phyloP scores from a whole-genome alignment of 2,329 filamentous ascomycete species.

The Penicillium sp. region DNA sequence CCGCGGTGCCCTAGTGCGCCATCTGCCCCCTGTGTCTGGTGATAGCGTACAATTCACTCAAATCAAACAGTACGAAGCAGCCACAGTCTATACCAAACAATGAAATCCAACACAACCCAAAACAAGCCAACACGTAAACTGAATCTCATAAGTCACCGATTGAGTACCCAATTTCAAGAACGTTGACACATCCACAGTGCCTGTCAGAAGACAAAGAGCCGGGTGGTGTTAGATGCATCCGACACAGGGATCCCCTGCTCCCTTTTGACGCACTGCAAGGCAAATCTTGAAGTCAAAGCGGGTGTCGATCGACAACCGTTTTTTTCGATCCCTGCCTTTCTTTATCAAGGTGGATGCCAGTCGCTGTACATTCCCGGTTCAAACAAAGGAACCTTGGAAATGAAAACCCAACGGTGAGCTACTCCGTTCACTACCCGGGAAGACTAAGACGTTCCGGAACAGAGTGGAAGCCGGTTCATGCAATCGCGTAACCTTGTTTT shows the following conservation, averaged over 20 bases:
- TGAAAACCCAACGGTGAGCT: not conserved
- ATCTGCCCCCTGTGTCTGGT: conserved; percentile 3
- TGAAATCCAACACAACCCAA: not conserved
- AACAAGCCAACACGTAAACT: not conserved
- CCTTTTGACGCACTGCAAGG: conserved; percentile 12
- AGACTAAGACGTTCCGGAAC: conserved; percentile 12
- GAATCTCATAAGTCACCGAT: too few species aligned
- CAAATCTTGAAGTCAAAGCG: conserved; percentile 7
- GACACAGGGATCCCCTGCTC: conserved; percentile 1
- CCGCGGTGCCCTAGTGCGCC: conserved; percentile 22
- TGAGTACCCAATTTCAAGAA: conserved; percentile 3
- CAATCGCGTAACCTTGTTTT: conserved; percentile 26
- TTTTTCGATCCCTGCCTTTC: not conserved
- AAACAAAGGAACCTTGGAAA: not conserved
- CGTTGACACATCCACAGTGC: conserved; percentile 3
- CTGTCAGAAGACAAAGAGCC: conserved; percentile 8
- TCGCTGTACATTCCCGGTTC: not conserved
- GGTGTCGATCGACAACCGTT: conserved; percentile 8
- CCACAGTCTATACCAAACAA: conserved; percentile 4
- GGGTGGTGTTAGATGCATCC: conserved; percentile 2
- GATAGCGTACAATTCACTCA: not conserved
- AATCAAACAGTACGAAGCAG: not conserved
- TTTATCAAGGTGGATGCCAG: not conserved
- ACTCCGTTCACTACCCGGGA: not conserved
- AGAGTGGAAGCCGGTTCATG: conserved; percentile 26